phyloP scores from a whole-genome alignment of 495 filamentous ascomycete genomes.

The Penicillium roqueforti region DNA sequence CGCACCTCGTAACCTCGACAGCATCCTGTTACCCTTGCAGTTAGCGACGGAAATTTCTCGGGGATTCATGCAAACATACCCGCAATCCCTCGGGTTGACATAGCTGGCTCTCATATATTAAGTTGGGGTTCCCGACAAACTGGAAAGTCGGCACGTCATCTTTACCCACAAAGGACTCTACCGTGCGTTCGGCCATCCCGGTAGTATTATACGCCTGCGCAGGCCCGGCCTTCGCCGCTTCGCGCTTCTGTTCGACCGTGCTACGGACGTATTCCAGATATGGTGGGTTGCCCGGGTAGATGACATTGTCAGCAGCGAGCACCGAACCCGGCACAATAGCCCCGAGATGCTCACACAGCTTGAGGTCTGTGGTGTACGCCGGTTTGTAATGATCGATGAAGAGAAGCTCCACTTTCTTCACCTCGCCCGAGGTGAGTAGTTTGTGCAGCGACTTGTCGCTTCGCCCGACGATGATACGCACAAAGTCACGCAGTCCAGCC shows the following conservation, averaged over 20 bases:
- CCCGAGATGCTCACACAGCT: slow-evolving; percentile 64
- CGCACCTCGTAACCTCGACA: slow-evolving; percentile 65
- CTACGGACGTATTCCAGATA: slow-evolving; percentile 53
- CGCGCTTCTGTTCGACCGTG: slow-evolving; percentile 33
- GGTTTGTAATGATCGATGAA: slow-evolving; percentile 77
- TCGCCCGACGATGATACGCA: slow-evolving; percentile 62
- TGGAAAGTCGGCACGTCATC: slow-evolving; percentile 42
- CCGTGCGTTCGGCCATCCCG: slow-evolving; percentile 29
- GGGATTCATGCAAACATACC: slow-evolving; percentile 20
- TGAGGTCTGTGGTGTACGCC: slow-evolving; percentile 64
- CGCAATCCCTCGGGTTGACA: slow-evolving; percentile 51
- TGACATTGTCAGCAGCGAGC: slow-evolving; percentile 68
- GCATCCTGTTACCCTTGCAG: slow-evolving; percentile 55
- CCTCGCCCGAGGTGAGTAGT: slow-evolving; percentile 45
- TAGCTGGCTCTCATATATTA: slow-evolving; percentile 64
- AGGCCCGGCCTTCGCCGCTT: slow-evolving; percentile 31
- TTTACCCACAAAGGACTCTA: slow-evolving; percentile 29
- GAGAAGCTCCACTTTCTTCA: slow-evolving; percentile 60
- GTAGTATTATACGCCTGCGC: slow-evolving; percentile 23
- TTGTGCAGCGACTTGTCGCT: slow-evolving; percentile 56
- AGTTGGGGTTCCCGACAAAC: slow-evolving; percentile 60
- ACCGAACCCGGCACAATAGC: slow-evolving; percentile 59
- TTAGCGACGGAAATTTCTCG: slow-evolving; percentile 5
- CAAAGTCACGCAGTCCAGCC: slow-evolving; percentile 61
- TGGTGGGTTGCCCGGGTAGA: slow-evolving; percentile 69